Evolutionary conservation across 2,329 filamentous ascomycete species (phyloP), one percentile per base, ranked within the genome.

Genomic region (Ophiocordyceps australis): DNA sequence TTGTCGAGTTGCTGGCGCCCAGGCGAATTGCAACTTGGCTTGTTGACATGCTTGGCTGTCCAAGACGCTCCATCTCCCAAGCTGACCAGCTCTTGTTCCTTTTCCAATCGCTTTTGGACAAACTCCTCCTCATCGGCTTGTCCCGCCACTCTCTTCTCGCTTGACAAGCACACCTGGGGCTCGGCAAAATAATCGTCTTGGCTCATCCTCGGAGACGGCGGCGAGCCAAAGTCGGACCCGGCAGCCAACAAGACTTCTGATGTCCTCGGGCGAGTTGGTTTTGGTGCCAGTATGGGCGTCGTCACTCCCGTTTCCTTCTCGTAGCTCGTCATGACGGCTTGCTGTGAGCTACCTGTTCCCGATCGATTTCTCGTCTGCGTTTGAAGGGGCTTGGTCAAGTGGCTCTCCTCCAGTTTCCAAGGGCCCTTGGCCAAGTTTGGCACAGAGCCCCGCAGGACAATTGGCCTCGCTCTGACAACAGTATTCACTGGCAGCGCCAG

Each of bases 381-480:
- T 27, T 52, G 45, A 12, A 68, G 47, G 15, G 65, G 65, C 32
- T 63, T 55, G 2, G 55, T 45, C 19, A 70, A 46, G 30, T 62
- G 54, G 8, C 65, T 69, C 42, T 67, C 62, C 33, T 68, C 54
- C 5, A 64, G 42, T 25, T 57, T 62, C 64, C 65, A 70, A 12
- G 50, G 49, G 1, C 54, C 56, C n/a, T 52, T 54, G 15, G 53
- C 52, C 4, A 59, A 45, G 16, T 38, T 49, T 18, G 55, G 51
- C 7, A 55, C 41, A 8, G 54, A 49, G 21, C 55, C 57, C 17
- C 34, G 32, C 19, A 43, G 27, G 27, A 41, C 32, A 5, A 30
- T 30, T 11, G 35, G 35, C 9, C 24, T 20, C 7, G 12, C 12
- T n/a, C 12, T 15, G 14, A 14, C 9, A 9, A 17, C 11, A 20